Evolutionary conservation across 75 land plant genomes (phyloP).

Genomic region (Larix kaempferi): DNA sequence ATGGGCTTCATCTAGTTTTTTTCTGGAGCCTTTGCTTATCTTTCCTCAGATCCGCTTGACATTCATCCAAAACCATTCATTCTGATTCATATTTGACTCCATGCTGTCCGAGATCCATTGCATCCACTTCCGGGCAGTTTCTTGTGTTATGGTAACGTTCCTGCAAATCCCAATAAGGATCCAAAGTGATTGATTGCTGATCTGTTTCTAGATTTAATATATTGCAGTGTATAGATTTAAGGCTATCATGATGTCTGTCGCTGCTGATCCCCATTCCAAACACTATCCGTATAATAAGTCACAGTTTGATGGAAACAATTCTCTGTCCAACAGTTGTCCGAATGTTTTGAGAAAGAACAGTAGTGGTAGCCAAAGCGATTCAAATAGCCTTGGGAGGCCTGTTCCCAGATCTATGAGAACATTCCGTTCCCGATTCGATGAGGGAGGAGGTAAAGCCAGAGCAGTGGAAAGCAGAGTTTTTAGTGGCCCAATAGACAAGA

Average conservation of each 20-base stretch:
- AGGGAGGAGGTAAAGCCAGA: constrained; percentile 2
- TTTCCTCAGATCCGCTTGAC: no score
- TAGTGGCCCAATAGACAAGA: constrained; percentile 7
- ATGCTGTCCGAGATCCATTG: background rate
- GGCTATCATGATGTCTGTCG: constrained; percentile 14
- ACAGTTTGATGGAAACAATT: constrained; percentile 3
- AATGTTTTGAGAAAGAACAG: background rate
- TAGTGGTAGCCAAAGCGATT: background rate
- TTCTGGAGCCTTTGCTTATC: no score
- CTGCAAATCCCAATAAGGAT: background rate
- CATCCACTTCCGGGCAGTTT: background rate
- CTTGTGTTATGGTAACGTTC: background rate
- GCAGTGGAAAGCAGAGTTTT: constrained; percentile 11
- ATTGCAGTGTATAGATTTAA: background rate
- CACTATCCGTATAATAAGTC: background rate
- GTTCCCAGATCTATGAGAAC: constrained; percentile 8
- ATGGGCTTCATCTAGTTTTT: no score
- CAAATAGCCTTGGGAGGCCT: background rate
- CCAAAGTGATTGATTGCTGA: background rate
- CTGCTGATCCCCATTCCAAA: constrained; percentile 5
- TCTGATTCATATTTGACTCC: background rate
- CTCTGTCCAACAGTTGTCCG: constrained; percentile 9
- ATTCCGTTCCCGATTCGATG: constrained; percentile 6
- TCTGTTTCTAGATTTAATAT: background rate
- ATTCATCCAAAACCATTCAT: background rate